These are phyloP conservation scores for Aquanectria penicillioides DNA, from an alignment of 2,329 filamentous ascomycete genomes.

Conservation along the genomic window DNA sequence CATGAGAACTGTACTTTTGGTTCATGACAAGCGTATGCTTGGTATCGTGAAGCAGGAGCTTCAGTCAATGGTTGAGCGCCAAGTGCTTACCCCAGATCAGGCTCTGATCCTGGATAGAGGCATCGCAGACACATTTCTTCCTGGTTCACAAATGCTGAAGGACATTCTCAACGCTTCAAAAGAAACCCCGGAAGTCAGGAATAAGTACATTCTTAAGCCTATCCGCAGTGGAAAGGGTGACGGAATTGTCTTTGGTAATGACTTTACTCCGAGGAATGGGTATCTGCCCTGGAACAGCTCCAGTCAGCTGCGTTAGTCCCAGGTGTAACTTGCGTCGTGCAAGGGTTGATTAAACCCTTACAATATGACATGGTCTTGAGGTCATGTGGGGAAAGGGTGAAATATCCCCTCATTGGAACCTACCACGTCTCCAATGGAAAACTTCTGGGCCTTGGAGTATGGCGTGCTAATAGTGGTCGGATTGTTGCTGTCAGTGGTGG, in stretches of 20 bases:
- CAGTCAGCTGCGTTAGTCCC: slow-evolving; percentile 4
- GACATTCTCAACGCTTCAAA: slow-evolving; percentile 29
- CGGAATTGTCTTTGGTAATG: slow-evolving; percentile 53
- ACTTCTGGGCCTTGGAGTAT: slow-evolving; percentile 44
- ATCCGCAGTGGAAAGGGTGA: slow-evolving; percentile 51
- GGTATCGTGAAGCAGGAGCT: slow-evolving; percentile 51
- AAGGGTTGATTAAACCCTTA: slow-evolving; percentile 43
- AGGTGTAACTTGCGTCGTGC: slow-evolving; percentile 40
- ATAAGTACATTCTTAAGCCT: slow-evolving; percentile 50
- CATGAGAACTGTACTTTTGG: slow-evolving; percentile 51
- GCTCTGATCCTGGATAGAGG: slow-evolving; percentile 39
- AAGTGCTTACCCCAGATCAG: slow-evolving; percentile 42
- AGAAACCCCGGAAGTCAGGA: slow-evolving; percentile 24
- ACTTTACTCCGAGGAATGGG: slow-evolving; percentile 45
- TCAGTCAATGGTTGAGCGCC: slow-evolving; percentile 33
- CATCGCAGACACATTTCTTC: slow-evolving; percentile 48
- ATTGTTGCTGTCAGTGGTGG: slow-evolving; percentile 47
- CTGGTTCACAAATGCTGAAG: slow-evolving; percentile 41
- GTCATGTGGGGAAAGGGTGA: slow-evolving; percentile 32
- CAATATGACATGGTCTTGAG: slow-evolving; percentile 47
- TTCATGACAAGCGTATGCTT: slow-evolving; percentile 56
- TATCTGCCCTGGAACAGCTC: slow-evolving; percentile 32
- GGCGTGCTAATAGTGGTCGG: slow-evolving; percentile 44
- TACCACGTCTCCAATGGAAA: slow-evolving; percentile 44
- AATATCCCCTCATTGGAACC: slow-evolving; percentile 47